A percentile compares a stretch with the other conserved stretches of the same genome.
Evolutionary conservation across 257 asterid species (phyloP).

Genomic region (Perilla frutescens): DNA sequence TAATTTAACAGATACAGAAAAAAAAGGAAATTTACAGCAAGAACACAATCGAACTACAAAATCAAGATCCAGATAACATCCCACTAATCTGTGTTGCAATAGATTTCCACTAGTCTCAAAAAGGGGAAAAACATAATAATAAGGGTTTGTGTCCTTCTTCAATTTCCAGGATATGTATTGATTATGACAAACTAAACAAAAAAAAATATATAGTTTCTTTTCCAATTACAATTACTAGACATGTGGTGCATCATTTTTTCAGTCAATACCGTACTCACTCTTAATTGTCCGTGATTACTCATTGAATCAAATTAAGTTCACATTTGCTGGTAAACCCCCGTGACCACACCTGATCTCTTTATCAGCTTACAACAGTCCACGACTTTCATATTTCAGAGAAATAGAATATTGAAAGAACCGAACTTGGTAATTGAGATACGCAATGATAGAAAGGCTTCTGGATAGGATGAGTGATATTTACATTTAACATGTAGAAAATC

Average conservation of each 20-base stretch:
- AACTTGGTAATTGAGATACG: not conserved
- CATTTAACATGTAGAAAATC: no score
- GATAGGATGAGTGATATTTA: no score
- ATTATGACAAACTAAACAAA: not conserved
- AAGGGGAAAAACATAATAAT: constrained; percentile 27
- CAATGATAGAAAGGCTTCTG: not conserved
- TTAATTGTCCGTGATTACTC: not conserved
- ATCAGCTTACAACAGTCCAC: not conserved
- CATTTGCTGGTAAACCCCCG: not conserved
- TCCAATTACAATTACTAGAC: not conserved
- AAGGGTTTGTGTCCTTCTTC: not conserved
- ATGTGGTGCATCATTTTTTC: not conserved
- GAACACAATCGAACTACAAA: constrained; percentile 29
- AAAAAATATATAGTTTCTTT: not conserved
- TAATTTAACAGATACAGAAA: not conserved
- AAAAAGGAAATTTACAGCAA: constrained; percentile 16
- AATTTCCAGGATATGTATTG: no score
- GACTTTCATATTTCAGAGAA: no score
- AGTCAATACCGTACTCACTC: not conserved
- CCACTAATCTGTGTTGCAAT: constrained; percentile 30
- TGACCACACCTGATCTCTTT: not conserved
- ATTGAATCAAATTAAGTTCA: not conserved
- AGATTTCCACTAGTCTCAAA: constrained; percentile 20
- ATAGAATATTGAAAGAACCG: no score
- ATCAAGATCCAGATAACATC: constrained; percentile 31